phyloP scores from a whole-genome alignment of 2,329 filamentous ascomycete genomes.

The Ophiocordyceps camponoti-floridani region DNA sequence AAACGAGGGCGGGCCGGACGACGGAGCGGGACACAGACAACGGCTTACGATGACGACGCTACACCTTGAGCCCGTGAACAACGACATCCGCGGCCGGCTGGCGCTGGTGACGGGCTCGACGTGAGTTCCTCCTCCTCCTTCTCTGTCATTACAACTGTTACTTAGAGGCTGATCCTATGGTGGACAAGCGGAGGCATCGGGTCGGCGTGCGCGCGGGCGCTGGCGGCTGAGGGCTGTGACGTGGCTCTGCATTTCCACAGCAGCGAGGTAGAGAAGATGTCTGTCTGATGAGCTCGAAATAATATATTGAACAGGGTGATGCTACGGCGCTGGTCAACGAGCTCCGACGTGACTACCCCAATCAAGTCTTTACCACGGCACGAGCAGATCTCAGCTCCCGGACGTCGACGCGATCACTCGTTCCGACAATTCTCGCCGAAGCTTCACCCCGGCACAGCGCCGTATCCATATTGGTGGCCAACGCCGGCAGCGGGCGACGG shows the following conservation, averaged over 20 bases:
- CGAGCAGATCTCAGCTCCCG: slow-evolving; percentile 12
- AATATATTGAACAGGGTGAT: slow-evolving; percentile 9
- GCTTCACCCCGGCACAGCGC: slow-evolving; percentile 9
- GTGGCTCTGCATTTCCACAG: slow-evolving; percentile 16
- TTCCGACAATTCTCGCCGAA: slow-evolving; percentile 6
- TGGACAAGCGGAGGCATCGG: slow-evolving; percentile 16
- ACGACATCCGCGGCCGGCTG: slow-evolving; percentile 9
- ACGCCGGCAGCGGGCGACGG: slow-evolving; percentile 14
- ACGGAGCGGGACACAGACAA: neutral
- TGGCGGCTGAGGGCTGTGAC: slow-evolving; percentile 17
- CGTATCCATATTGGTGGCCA: slow-evolving; percentile 14
- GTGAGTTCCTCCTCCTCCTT: slow-evolving; percentile 4
- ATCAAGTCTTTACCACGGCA: slow-evolving; percentile 10
- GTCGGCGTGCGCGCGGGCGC: slow-evolving; percentile 11
- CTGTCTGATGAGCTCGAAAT: neutral
- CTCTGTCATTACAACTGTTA: neutral
- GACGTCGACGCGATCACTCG: slow-evolving; percentile 7
- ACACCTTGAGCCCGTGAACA: slow-evolving; percentile 8
- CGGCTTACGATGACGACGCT: slow-evolving; percentile 5
- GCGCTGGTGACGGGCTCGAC: slow-evolving; percentile 16
- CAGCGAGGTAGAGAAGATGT: slow-evolving; percentile 8
- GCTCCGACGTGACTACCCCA: slow-evolving; percentile 7
- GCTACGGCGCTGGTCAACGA: slow-evolving; percentile 12
- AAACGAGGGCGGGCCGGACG: neutral
- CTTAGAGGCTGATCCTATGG: neutral